These are phyloP conservation scores for Phytophthora nicotianae DNA, from an alignment of 352 stramenopile species.

Conservation along the genomic window DNA sequence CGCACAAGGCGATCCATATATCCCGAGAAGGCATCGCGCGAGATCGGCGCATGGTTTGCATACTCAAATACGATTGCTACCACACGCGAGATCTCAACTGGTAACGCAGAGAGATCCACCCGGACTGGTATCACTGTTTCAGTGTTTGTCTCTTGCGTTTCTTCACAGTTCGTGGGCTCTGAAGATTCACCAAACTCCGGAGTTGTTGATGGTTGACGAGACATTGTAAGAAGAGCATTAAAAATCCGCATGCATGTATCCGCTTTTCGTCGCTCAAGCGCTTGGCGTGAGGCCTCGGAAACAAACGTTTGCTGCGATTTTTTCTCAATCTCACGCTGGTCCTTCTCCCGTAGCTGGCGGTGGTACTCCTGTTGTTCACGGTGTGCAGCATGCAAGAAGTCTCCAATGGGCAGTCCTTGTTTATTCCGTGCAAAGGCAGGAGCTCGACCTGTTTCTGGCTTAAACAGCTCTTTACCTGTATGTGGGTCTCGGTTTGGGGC, in stretches of 20 bases:
- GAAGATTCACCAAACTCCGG: conserved; percentile 4
- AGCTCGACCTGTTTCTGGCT: conserved; percentile 62
- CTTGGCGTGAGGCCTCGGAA: conserved; percentile 58
- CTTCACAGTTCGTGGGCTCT: conserved; percentile 6
- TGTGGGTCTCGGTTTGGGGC: conserved; percentile 58
- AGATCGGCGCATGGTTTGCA: conserved; percentile 52
- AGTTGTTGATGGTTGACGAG: conserved; percentile 8
- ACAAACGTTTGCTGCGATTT: conserved; percentile 59
- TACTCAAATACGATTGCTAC: conserved; percentile 73
- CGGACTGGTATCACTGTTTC: conserved; percentile 35
- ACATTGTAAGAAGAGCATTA: conserved; percentile 34
- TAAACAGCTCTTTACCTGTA: conserved; percentile 72
- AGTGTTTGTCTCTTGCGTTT: neutral
- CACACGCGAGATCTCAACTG: conserved; percentile 57
- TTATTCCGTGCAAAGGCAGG: conserved; percentile 79
- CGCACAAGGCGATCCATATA: conserved; percentile 73
- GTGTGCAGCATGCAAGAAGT: conserved; percentile 74
- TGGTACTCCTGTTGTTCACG: conserved; percentile 69
- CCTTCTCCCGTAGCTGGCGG: conserved; percentile 47
- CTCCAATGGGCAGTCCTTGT: conserved; percentile 68
- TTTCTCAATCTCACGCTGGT: conserved; percentile 49
- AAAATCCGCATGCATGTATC: conserved; percentile 70
- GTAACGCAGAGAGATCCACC: conserved; percentile 52
- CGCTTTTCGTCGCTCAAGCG: conserved; percentile 58
- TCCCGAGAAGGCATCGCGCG: conserved; percentile 40